Base-by-base conservation (phyloP, 805 yeast species). In the Candida namnaoensis region DNA sequence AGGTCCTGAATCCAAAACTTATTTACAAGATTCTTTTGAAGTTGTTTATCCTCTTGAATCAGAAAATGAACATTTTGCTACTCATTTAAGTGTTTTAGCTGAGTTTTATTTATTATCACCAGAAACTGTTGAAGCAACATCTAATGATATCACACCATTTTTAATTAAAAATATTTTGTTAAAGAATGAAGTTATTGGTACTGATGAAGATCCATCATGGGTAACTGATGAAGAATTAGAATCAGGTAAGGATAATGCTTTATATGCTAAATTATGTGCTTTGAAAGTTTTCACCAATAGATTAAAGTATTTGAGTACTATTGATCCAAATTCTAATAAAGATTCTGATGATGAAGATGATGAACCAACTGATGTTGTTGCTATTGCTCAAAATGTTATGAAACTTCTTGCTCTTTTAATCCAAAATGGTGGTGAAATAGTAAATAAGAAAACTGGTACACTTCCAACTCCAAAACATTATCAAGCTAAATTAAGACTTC, bases 371-470 rank as follows among this genome's bases (percentile, higher is more conserved):
- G 56, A 71, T 3, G 60, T 71, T 3, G 61, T 50, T 4, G 66
- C 69, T 12, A 61, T 72, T 35, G 76, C 82, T 0, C 74, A 71
- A 42, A 86, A 88, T 13, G 78, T 84, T 0, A 60, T 87, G 46
- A 84, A 82, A 50, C 61, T 88, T 26, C 66, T 88, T 28, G 66
- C 76, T 32, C 76, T 88, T 1, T 64, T 85, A 32, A 74, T 88
- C 38, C 76, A 79, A 1, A 81, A 81, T 54, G 83, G 84, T 37
- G 96, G 96, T 27, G 96, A 88, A 52, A 71, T 88, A 30, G 75
- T 80, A 3, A 47, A 72, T 41, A 45, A 56, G 24, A 67, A 68
- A 41, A 50, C 68, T 5, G 63, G 59, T 9, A 60, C 62, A 14
- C 68, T 60, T 49, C 80, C 83, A 13, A 83, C 95, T 0, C 95